Base-by-base conservation (phyloP, 148 eudicot species). In the Vaccinium myrtillus region DNA sequence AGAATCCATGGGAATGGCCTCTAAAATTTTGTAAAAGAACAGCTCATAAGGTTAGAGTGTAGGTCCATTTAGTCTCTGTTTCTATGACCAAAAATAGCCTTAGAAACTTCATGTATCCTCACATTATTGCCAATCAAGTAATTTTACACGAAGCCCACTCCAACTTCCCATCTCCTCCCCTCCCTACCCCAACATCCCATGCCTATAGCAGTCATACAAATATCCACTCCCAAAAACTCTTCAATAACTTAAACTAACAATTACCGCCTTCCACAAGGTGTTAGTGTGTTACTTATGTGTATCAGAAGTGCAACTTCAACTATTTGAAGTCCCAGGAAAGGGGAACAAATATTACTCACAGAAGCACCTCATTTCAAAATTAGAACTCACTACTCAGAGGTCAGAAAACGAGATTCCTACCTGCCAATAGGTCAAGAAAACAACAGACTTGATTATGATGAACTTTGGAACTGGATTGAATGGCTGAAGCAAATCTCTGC, bases 401-500 rank as follows among this genome's bases (percentile, higher is more conserved):
- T 43, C 46, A 43, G 46, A 43, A 21, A 14, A 58, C 53, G 63
- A 82, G 70, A 53, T 12, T 12, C 58, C 10, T 91, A 92, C 99
- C 99, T 97, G 99, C 99, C 99, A 97, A 86, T 97, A 97, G 13
- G 99, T 97, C 88, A 97, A 91, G 88, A 97, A 97, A 73, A 97
- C 99, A 50, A 97, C 99, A 27, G 96, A 93, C 85, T 97, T 97
- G 86, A 97, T 97, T 78, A 97, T 89, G 85, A 97, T 92, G 69
- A 97, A 97, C 88, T 97, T 97, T 25, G 99, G 99, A 77, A 97
- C 98, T 81, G 99, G 99, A 87, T 97, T 95, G 91, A 93, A 97
- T 53, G 98, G 99, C 86, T 91, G 92, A 79, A 97, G 99, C 82
- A 97, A 87, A 92, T 95, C 99, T 90, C 91, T 92, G 91, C 99